Conservation (phyloP, 2,329 filamentous ascomycete species). For the Fusarium piperis region DNA sequence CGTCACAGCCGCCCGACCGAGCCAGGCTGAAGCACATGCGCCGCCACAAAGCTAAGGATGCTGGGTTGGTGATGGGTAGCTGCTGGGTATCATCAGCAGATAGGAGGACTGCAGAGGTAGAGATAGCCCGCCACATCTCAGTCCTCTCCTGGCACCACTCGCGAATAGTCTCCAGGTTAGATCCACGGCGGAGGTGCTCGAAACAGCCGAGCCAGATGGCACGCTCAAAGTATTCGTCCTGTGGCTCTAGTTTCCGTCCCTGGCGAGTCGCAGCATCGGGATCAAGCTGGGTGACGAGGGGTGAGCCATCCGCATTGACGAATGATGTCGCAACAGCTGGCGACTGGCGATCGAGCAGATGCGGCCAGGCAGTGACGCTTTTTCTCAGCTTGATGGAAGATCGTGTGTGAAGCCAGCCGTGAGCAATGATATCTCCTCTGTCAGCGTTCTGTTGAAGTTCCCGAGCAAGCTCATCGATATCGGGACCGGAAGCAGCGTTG, state of each 20-base stretch:
- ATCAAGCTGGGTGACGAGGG: conserved; percentile 86
- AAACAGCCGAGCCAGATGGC: conserved; percentile 95
- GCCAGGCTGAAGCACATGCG: conserved; percentile 79
- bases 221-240: conserved; percentile 89
- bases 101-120: conserved; percentile 78
- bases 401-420: conserved; percentile 93
- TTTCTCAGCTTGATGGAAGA: conserved; percentile 91
- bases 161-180: conserved; percentile 75
- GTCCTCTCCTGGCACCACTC: conserved; percentile 89
- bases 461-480: conserved; percentile 79
- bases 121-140: conserved; percentile 89
- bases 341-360: conserved; percentile 71
- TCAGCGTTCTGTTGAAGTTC: conserved; percentile 81
- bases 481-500: conserved; percentile 74
- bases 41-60: conserved; percentile 73
- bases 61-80: conserved; percentile 47
- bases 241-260: conserved; percentile 76
- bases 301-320: conserved; percentile 67
- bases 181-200: conserved; percentile 89
- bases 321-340: conserved; percentile 65
- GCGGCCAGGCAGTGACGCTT: conserved; percentile 74
- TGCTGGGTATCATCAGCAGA: conserved; percentile 58
- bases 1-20: conserved; percentile 73
- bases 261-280: conserved; percentile 90
- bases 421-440: conserved; percentile 81